Evolutionary conservation across 164 flowering plant genomes (phyloP).

Genomic region (Protea cynaroides): DNA sequence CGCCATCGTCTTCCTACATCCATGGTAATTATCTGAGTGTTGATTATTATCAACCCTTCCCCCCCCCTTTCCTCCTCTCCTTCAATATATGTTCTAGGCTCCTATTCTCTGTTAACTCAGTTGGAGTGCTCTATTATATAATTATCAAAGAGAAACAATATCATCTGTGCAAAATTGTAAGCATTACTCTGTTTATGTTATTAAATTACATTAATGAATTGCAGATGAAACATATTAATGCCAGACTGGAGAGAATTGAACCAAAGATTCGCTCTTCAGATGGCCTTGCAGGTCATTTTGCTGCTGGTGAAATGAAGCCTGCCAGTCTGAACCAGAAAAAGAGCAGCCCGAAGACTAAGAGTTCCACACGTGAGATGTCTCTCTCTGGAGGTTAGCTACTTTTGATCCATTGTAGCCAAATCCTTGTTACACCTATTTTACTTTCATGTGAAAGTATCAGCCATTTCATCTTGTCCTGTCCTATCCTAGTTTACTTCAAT

Average conservation of each 20-base stretch:
- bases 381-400: slow-evolving; percentile 71
- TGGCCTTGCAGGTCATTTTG: slow-evolving; percentile 36
- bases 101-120: background rate
- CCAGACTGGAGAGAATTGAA: slow-evolving; percentile 80
- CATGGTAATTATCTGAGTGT: slow-evolving; percentile 39
- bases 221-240: slow-evolving; percentile 91
- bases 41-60: background rate
- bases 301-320: slow-evolving; percentile 44
- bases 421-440: background rate
- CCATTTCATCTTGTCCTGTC: too few species aligned
- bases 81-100: background rate
- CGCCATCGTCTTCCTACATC: slow-evolving; percentile 74
- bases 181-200: background rate
- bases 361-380: slow-evolving; percentile 57
- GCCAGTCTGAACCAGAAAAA: slow-evolving; percentile 45
- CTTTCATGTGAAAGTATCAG: background rate
- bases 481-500: too few species aligned
- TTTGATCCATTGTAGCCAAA: background rate
- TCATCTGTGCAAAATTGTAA: background rate
- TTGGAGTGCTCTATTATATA: background rate
- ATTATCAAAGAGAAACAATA: background rate
- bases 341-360: slow-evolving; percentile 83
- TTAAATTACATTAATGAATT: slow-evolving; percentile 3
- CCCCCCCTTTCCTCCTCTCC: background rate
- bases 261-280: slow-evolving; percentile 70